These are phyloP conservation scores for Calycina herbarum DNA, from an alignment of 2,329 filamentous ascomycete species.

Conservation along the genomic window DNA sequence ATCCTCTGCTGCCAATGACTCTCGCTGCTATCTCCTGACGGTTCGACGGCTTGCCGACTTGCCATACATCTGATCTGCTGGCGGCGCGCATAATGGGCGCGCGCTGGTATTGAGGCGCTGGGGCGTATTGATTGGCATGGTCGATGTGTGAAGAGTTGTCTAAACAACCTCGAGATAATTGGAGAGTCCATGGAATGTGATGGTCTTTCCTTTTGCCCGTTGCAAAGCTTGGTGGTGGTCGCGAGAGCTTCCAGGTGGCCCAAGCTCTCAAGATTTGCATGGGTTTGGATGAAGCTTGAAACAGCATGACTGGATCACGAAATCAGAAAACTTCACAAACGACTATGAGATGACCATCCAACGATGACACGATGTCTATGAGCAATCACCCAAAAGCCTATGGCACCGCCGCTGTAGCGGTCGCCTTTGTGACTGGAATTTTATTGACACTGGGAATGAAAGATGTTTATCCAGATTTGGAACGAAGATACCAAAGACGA, in stretches of 20 bases:
- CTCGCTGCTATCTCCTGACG: constrained; percentile 48
- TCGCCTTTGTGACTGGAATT: constrained; percentile 77
- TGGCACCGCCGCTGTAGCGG: constrained; percentile 63
- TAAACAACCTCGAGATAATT: constrained; percentile 74
- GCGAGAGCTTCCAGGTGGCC: constrained; percentile 33
- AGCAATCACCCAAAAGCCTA: constrained; percentile 62
- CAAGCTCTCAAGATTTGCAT: constrained; percentile 37
- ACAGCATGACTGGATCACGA: constrained; percentile 16
- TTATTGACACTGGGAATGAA: constrained; percentile 76
- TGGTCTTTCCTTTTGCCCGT: constrained; percentile 16
- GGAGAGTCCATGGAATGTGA: constrained; percentile 72
- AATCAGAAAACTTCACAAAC: constrained; percentile 12
- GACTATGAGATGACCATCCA: neutral
- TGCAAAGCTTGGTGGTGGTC: constrained; percentile 23
- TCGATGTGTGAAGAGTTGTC: constrained; percentile 78
- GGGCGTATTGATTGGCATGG: constrained; percentile 58
- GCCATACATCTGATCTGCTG: constrained; percentile 39
- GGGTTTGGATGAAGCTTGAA: constrained; percentile 10
- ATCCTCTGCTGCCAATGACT: constrained; percentile 85
- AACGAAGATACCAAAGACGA: constrained; percentile 59
- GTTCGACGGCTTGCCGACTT: constrained; percentile 21
- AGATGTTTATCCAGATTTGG: constrained; percentile 75
- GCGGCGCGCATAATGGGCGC: constrained; percentile 41
- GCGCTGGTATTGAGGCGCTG: constrained; percentile 35
- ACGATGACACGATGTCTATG: constrained; percentile 52